These are phyloP conservation scores for Morella rubra DNA, from an alignment of 306 rosid species.

Conservation along the genomic window DNA sequence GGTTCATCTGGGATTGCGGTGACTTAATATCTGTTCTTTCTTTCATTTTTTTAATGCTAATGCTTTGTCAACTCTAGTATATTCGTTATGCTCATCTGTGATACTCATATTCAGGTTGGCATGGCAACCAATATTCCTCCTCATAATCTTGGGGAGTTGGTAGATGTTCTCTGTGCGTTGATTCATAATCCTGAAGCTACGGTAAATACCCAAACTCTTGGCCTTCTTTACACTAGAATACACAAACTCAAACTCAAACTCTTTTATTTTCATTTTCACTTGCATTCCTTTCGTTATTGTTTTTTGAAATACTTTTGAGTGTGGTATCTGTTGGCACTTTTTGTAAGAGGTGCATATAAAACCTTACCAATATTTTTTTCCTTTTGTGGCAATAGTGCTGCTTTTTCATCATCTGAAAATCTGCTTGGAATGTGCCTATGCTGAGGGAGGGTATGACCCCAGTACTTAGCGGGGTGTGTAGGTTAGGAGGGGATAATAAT, in stretches of 20 bases:
- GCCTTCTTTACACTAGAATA: background rate
- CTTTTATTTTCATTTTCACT: too few relatives aligned
- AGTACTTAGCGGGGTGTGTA: too few relatives aligned
- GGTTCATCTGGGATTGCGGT: slow-evolving; percentile 99
- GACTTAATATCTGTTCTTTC: slow-evolving; percentile 26
- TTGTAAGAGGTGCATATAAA: too few relatives aligned
- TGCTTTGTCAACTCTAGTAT: slow-evolving; percentile 13
- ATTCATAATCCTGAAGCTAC: slow-evolving; percentile 96
- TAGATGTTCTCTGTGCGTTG: slow-evolving; percentile 81
- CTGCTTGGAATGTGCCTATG: background rate
- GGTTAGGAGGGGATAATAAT: background rate
- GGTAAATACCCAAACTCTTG: slow-evolving; percentile 41
- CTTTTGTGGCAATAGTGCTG: background rate
- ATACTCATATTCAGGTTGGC: slow-evolving; percentile 69
- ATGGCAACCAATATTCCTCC: slow-evolving; percentile 99
- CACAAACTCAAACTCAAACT: background rate
- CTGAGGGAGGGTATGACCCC: too few relatives aligned
- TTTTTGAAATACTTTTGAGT: background rate
- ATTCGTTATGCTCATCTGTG: slow-evolving; percentile 23
- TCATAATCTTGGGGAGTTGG: slow-evolving; percentile 95
- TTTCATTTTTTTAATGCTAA: slow-evolving; percentile 19
- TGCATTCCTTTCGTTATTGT: background rate
- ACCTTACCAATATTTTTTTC: too few relatives aligned
- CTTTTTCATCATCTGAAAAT: background rate
- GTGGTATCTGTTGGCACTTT: background rate